Evolutionary conservation across 2,329 filamentous ascomycete genomes (phyloP), one percentile per base, ranked within the genome.

Genomic region (Harringtonia lauricola): DNA sequence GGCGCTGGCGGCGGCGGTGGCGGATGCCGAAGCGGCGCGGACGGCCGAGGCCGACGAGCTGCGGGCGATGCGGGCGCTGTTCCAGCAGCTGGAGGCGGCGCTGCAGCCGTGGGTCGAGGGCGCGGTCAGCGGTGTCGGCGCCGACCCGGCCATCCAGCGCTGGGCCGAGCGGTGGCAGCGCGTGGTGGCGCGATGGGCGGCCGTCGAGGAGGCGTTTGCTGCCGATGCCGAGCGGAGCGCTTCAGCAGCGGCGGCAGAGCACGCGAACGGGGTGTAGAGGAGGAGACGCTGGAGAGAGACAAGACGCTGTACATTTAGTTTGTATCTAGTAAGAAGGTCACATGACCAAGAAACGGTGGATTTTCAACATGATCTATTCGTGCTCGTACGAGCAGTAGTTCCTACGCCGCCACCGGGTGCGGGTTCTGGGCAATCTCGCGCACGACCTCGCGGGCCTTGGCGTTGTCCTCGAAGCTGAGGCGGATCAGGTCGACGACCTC

Each of bases 81-180:
- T 95, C 67, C 73, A 70, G 44, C 71, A 81, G 35, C 87, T 95
- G 58, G 83, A 92, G 53, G 86, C 94, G 55, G 74, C 82, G 0
- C 71, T 94, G 21, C 63, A 73, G 3, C 78, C 78, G 36, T 85
- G 94, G 63, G 83, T 86, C 0, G 67, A 68, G 58, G 61, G 50
- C 4, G 56, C 54, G n/a, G 53, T 49, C 4, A 61, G 64, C 13
- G 78, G 70, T 29, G 78, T 82, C 47, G 77, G 71, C 14, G 70
- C 64, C 54, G 66, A 65, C 26, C 52, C 72, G 73, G 24, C 19
- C 47, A 74, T 94, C 45, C 74, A 75, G 49, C 72, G 76, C 41
- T 96, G 92, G 92, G 89, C 83, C 1, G 75, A 78, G 57, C 76
- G 88, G 39, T 98, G 92, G 92, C 67, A 86, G 49, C 74, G 86